Base-by-base conservation (phyloP, 1,139 yeast genomes). In the Sugiyamaella castrensis region DNA sequence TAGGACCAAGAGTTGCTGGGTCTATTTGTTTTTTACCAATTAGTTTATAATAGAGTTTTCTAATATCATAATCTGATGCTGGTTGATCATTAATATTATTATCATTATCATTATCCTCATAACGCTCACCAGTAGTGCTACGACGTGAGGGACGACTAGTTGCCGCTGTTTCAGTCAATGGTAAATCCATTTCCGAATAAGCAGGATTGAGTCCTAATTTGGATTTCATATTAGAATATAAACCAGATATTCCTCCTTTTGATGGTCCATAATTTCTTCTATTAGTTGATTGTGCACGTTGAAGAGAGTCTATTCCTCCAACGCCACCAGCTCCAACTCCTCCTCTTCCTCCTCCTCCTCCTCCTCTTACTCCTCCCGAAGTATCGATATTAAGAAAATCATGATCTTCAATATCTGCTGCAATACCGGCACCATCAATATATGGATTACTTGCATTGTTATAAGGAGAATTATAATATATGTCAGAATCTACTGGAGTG, bases 21-120 rank as follows among this genome's bases (percentile, higher is more conserved):
- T 61, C 64, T 1, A 62, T 58, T 33, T 57, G 60, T 33, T 62
- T 68, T 52, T 69, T 71, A 35, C 79, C 71, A 42, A 71, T 69
- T 37, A 79, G 53, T 44, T 68, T 72, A 48, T 70, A 66, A 69
- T 77, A 84, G 8, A 83, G 66, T 38, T 74, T 68, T 11, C 84
- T 74, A 30, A 84, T 78, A 57, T 83, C 84, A 59, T 82, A 84
- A 49, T 75, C 79, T 2, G 71, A 64, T 5, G 44, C 16, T 6
- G 39, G 19, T 4, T 35, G 42, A 12, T 12, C 27, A 37, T 47
- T 48, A n/a, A 49, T 54, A 15, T 51, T 55, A 24, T 53, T 58
- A 28, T 52, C 56, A 8, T 16, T 24, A 24, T 31, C 48, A 19
- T 9, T 10, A 13, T 27, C 44, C 8, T 11, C 33, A n/a, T 36